Conservation (phyloP, 352 stramenopile genomes). For the Blastocystis sp. region DNA sequence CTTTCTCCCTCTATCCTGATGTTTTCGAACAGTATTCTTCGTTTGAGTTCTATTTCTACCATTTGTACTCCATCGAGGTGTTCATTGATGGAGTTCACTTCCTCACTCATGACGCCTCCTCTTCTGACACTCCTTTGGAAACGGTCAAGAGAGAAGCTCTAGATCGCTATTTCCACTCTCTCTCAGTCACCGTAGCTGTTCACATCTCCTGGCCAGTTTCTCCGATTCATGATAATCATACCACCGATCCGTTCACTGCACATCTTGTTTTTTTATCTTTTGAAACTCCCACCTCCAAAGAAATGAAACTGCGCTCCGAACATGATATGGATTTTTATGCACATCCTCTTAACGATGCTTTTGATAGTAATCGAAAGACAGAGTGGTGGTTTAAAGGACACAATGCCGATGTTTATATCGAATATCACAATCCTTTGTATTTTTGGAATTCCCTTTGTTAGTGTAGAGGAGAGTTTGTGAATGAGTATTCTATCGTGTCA, state of each 20-base stretch:
- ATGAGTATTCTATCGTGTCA: constrained; percentile 18
- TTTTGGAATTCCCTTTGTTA: background rate
- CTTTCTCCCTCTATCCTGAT: background rate
- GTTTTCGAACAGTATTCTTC: background rate
- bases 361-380: background rate
- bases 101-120: background rate
- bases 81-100: constrained; percentile 27
- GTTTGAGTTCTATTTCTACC: constrained; percentile 13
- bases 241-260: constrained; percentile 2
- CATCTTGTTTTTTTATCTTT: constrained; percentile 42
- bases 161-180: background rate
- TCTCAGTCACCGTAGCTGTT: background rate
- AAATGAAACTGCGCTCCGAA: background rate
- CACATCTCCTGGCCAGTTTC: background rate
- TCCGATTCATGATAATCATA: background rate
- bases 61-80: background rate
- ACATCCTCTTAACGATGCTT: background rate
- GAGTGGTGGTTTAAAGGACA: background rate
- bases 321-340: constrained; percentile 9
- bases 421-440: background rate
- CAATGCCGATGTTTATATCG: background rate
- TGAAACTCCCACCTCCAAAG: background rate
- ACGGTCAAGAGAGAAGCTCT: background rate
- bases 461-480: constrained; percentile 42
- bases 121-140: background rate